A percentile compares a stretch with the other conserved stretches of the same genome.
These are phyloP conservation scores for Gremmenia infestans DNA, from an alignment of 2,329 filamentous ascomycete genomes.

Conservation along the genomic window DNA sequence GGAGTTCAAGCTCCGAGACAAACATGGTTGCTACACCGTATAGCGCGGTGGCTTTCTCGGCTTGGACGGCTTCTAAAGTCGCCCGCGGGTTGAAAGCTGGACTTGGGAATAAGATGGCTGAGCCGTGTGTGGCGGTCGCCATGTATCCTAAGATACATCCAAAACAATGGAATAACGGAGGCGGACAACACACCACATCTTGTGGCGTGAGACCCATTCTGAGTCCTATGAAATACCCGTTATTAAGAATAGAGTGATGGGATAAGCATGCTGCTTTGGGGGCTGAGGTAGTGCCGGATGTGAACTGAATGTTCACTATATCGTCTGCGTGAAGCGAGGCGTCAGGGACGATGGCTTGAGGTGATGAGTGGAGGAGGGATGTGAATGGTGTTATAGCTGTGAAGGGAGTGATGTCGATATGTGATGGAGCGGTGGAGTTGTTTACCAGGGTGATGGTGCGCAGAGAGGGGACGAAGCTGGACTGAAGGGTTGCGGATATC, in stretches of 20 bases:
- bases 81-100: constrained; percentile 82
- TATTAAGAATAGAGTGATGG: constrained; percentile 86
- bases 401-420: constrained; percentile 36
- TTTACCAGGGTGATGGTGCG: constrained; percentile 70
- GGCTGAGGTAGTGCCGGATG: constrained; percentile 84
- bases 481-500: constrained; percentile 33
- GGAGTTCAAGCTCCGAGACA: constrained; percentile 74
- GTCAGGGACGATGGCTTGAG: constrained; percentile 37
- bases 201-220: constrained; percentile 73
- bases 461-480: constrained; percentile 62
- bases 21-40: constrained; percentile 97
- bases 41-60: constrained; percentile 56
- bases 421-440: constrained; percentile 51
- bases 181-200: constrained; percentile 80
- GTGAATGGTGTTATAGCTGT: constrained; percentile 37
- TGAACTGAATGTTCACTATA: constrained; percentile 93
- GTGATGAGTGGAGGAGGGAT: constrained; percentile 17
- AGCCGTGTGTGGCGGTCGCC: constrained; percentile 82
- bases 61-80: constrained; percentile 50
- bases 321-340: constrained; percentile 54
- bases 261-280: constrained; percentile 90
- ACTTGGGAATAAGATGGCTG: constrained; percentile 76
- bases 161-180: constrained; percentile 87
- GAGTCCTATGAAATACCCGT: constrained; percentile 76
- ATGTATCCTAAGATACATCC: constrained; percentile 91